phyloP scores from a whole-genome alignment of 1,284 basidiomycete species.

The Puccinia coronata region DNA sequence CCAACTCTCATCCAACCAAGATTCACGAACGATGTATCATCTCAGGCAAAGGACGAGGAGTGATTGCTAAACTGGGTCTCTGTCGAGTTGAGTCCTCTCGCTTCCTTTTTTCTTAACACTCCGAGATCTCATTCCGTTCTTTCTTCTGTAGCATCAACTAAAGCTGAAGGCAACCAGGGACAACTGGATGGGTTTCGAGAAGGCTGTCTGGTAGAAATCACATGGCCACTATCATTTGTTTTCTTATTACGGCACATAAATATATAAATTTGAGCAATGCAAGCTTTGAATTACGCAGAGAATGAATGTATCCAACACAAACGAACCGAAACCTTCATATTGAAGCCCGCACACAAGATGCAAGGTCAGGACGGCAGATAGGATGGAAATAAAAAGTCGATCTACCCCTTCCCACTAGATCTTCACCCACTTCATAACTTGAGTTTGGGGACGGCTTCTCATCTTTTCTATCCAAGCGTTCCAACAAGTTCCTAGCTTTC shows the following conservation, averaged over 20 bases:
- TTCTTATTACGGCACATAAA: neutral
- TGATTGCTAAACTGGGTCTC: constrained; percentile 49
- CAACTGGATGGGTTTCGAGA: constrained; percentile 49
- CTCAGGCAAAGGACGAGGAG: constrained; percentile 43
- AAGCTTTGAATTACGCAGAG: neutral
- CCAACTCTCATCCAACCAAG: constrained; percentile 49
- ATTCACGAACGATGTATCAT: constrained; percentile 49
- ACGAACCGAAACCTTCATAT: constrained; percentile 34
- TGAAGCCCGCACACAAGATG: too few species aligned
- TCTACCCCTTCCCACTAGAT: too few species aligned
- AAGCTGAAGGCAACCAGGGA: constrained; percentile 47
- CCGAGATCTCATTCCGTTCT: too few species aligned
- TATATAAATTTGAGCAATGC: neutral
- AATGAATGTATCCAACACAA: constrained; percentile 30
- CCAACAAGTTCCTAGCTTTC: too few species aligned
- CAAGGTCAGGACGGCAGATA: constrained; percentile 36
- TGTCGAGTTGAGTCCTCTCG: constrained; percentile 31
- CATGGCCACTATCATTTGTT: too few species aligned
- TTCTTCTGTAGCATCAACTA: constrained; percentile 39
- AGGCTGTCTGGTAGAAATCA: constrained; percentile 44
- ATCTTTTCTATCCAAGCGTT: too few species aligned
- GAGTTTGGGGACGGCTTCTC: too few species aligned
- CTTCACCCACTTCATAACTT: too few species aligned
- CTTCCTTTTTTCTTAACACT: too few species aligned
- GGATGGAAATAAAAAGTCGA: neutral